A percentile compares a stretch with the other conserved stretches of the same genome.
phyloP scores from a whole-genome alignment of 768 basidiomycete genomes.

The Chalciporus sphaerocephalus region DNA sequence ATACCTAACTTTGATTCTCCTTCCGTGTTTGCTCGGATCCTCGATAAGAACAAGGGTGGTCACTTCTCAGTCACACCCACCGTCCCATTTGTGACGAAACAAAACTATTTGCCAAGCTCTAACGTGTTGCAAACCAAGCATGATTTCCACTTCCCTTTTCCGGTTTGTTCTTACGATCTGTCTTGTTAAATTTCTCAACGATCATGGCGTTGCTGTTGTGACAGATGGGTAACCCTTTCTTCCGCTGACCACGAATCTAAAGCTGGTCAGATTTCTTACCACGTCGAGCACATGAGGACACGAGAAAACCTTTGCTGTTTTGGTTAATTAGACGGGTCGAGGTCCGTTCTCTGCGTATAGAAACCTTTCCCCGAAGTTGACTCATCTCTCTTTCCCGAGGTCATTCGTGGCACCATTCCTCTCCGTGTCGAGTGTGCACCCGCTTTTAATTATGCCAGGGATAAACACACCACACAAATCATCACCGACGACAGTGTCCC shows the following conservation, averaged over 20 bases:
- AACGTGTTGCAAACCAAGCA: constrained; percentile 85
- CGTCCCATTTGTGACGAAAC: constrained; percentile 66
- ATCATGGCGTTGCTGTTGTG: constrained; percentile 79
- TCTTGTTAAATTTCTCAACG: constrained; percentile 65
- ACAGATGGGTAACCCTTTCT: constrained; percentile 48
- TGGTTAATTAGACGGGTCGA: constrained; percentile 86
- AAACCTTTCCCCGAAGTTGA: background rate
- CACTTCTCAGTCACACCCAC: constrained; percentile 87
- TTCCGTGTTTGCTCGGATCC: constrained; percentile 83
- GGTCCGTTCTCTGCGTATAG: constrained; percentile 27
- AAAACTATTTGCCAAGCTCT: constrained; percentile 78
- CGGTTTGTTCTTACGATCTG: background rate
- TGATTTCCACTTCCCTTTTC: background rate
- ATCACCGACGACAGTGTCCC: constrained; percentile 45
- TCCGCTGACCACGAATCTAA: background rate
- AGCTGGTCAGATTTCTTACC: constrained; percentile 77
- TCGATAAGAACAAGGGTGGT: constrained; percentile 88
- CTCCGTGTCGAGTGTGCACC: constrained; percentile 88
- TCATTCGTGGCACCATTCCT: constrained; percentile 78
- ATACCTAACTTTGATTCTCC: constrained; percentile 93
- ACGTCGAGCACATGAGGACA: constrained; percentile 41
- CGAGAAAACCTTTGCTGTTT: constrained; percentile 62
- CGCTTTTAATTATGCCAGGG: constrained; percentile 92
- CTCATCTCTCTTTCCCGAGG: constrained; percentile 33
- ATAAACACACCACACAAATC: constrained; percentile 61